Percentiles rank a stretch among this genome's conserved stretches.
Conservation (phyloP, 1,139 yeast genomes). For the Suhomyces coccinellae region DNA sequence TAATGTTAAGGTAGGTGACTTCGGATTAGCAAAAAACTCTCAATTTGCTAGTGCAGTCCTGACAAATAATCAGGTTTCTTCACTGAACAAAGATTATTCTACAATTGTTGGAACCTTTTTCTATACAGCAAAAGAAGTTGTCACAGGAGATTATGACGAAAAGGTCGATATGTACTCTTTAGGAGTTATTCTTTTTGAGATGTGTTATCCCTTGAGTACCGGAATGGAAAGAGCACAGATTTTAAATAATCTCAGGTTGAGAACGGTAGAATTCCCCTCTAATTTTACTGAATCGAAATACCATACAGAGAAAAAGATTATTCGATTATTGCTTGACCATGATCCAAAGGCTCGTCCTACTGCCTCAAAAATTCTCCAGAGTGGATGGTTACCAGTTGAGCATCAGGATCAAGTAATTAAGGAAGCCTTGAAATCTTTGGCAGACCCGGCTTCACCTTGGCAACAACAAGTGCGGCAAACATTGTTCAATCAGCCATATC, state of each 20-base stretch:
- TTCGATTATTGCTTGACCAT: slow-evolving; percentile 68
- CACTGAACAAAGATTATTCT: slow-evolving; percentile 65
- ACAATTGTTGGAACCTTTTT: slow-evolving; percentile 92
- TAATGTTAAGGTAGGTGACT: slow-evolving; percentile 93
- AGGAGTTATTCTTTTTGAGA: slow-evolving; percentile 92
- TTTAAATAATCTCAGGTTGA: slow-evolving; percentile 59
- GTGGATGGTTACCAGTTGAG: slow-evolving; percentile 83
- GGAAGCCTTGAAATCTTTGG: slow-evolving; percentile 80
- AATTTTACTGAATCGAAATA: slow-evolving; percentile 56
- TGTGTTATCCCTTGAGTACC: slow-evolving; percentile 80
- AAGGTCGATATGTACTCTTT: slow-evolving; percentile 95
- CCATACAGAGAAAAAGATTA: slow-evolving; percentile 63
- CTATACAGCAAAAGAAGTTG: slow-evolving; percentile 89
- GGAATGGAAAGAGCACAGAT: slow-evolving; percentile 90
- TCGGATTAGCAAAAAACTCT: slow-evolving; percentile 89
- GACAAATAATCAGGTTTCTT: slow-evolving; percentile 42
- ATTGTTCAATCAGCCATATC: slow-evolving; percentile 78
- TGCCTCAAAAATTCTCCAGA: slow-evolving; percentile 69
- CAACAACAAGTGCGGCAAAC: slow-evolving; percentile 88
- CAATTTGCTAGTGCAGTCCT: slow-evolving; percentile 44
- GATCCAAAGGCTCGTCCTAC: slow-evolving; percentile 75
- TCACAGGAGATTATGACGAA: slow-evolving; percentile 77
- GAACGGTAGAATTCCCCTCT: slow-evolving; percentile 62
- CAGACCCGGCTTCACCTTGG: slow-evolving; percentile 93
- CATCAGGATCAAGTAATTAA: slow-evolving; percentile 88